A percentile compares a stretch with the other conserved stretches of the same genome.
These are phyloP conservation scores for Lentithecium fluviatile DNA, from an alignment of 495 filamentous ascomycete species.

Conservation along the genomic window DNA sequence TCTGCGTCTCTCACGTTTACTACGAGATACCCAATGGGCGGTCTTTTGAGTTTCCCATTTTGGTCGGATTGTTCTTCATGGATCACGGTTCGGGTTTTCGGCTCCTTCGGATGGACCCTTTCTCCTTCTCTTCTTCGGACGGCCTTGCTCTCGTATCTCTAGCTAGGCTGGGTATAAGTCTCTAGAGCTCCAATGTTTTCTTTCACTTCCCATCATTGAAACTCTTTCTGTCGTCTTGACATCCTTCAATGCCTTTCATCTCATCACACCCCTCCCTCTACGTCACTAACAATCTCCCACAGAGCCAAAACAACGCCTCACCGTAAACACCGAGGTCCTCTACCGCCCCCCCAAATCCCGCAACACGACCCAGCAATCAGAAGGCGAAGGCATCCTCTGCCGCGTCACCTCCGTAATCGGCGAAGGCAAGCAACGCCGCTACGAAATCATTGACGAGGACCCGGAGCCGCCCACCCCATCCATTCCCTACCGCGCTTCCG, in stretches of 20 bases:
- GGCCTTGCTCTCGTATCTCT: no score
- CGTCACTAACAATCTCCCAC: background rate
- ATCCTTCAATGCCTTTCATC: no score
- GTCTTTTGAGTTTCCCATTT: background rate
- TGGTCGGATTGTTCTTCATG: no score
- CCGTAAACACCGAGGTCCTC: constrained; percentile 76
- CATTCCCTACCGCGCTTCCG: constrained; percentile 66
- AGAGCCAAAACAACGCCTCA: constrained; percentile 46
- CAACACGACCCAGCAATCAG: constrained; percentile 51
- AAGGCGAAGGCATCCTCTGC: constrained; percentile 83
- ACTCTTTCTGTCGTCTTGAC: no score
- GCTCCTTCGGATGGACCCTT: no score
- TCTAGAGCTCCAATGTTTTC: no score
- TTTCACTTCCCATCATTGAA: no score
- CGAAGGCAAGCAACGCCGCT: constrained; percentile 82
- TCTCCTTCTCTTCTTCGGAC: no score
- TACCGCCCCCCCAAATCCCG: constrained; percentile 74
- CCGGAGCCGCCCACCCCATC: constrained; percentile 68
- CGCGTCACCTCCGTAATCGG: constrained; percentile 80
- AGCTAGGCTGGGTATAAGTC: no score
- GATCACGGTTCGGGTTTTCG: no score
- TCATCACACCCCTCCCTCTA: background rate
- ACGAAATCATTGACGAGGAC: constrained; percentile 92
- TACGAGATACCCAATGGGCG: constrained; percentile 14
- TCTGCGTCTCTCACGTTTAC: background rate